Base-by-base conservation (phyloP, 768 basidiomycete genomes). In the Cystofilobasidium macerans region DNA sequence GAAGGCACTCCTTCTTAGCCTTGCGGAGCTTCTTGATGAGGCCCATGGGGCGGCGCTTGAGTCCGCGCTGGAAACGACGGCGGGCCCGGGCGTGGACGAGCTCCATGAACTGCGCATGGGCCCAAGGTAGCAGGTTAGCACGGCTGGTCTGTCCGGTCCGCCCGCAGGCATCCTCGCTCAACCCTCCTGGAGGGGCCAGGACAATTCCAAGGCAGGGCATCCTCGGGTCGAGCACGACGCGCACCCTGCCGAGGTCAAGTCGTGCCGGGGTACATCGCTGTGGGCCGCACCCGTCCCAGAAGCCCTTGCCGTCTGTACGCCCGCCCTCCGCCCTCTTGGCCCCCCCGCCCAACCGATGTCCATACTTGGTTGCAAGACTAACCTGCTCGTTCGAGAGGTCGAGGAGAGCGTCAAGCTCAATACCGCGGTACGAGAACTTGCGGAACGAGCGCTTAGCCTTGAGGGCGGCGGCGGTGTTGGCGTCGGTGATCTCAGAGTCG, bases 21-120 rank as follows among this genome's bases (percentile, higher is more conserved):
- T 95, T 94, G 78, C 95, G 89, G 73, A 99, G 83, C 80, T 99
- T 99, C 84, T 98, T 98, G 78, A 99, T 97, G 72, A 99, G 85
- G 71, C 91, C 91, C 87, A 99, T 87, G 48, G 95, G 93, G 78
- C 87, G 86, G 80, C 93, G 89, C 82, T 98, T 98, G 74, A 99
- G 86, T 74, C 95, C 95, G 73, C 95, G 89, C 79, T 91, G 88
- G 87, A 99, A 99, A 78, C 94, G 89, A 76, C 95, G 84, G 75
- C 95, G 90, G 62, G 94, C 95, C 78, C 95, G 93, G 72, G 94
- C 90, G 77, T 98, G 94, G 73, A 99, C 95, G 78, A 99, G 85
- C 88, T 89, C 86, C 73, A 88, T 83, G 75, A 88, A 88, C 86
- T 89, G 71, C 7, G 70, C n/a, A n/a, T n/a, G n/a, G 35, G 33